These are phyloP conservation scores for Primulina huaijiensis DNA, from an alignment of 257 asterid species.

Conservation along the genomic window DNA sequence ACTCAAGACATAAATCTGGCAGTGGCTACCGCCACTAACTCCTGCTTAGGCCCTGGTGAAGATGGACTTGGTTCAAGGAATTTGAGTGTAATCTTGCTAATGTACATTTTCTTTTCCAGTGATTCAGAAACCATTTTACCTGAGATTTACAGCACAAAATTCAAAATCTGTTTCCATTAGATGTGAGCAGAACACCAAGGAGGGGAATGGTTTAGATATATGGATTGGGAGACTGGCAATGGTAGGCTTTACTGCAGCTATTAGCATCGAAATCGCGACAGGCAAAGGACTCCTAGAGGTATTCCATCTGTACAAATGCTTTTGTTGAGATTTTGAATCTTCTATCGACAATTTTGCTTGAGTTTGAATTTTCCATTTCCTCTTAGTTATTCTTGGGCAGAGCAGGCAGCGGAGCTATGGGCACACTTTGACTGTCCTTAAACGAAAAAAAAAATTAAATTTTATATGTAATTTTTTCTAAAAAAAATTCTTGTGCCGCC, in stretches of 20 bases:
- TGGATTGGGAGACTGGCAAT: slow-evolving; percentile 91
- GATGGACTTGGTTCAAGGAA: neutral
- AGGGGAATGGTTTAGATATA: slow-evolving; percentile 55
- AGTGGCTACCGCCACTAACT: too few relatives aligned
- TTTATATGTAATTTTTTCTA: neutral
- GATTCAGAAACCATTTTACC: slow-evolving; percentile 32
- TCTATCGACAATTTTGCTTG: neutral
- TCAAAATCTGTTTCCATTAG: slow-evolving; percentile 43
- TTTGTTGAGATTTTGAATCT: slow-evolving; percentile 6
- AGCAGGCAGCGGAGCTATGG: neutral
- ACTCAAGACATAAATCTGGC: too few relatives aligned
- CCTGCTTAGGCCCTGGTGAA: neutral
- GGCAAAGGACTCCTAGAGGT: slow-evolving; percentile 72
- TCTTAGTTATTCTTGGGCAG: neutral
- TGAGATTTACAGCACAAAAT: slow-evolving; percentile 22
- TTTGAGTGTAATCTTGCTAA: neutral
- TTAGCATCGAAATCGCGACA: slow-evolving; percentile 67
- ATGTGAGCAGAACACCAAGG: slow-evolving; percentile 76
- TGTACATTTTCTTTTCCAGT: slow-evolving; percentile 33
- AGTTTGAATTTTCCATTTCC: neutral
- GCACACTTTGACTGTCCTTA: too few relatives aligned
- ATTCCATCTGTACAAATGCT: neutral
- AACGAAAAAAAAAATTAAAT: too few relatives aligned
- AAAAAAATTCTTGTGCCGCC: neutral
- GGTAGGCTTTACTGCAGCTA: slow-evolving; percentile 75